phyloP scores from a whole-genome alignment of 2,329 filamentous ascomycete species.

The Hansfordia pulvinata region DNA sequence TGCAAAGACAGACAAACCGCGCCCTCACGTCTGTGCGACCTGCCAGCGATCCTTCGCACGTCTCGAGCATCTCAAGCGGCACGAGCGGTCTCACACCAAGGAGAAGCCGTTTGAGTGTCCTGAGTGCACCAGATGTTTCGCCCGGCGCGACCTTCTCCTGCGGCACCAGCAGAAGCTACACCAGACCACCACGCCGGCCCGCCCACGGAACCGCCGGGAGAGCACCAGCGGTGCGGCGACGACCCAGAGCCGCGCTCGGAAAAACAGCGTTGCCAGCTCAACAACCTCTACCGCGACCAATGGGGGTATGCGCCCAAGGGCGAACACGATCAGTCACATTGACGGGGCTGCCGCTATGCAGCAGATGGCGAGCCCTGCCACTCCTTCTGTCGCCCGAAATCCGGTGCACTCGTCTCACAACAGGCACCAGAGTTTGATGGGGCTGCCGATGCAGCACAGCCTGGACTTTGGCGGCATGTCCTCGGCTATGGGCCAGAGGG shows the following conservation, averaged over 20 bases:
- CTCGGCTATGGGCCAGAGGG: slow-evolving; percentile 50
- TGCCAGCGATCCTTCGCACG: slow-evolving; percentile 88
- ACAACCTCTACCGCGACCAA: slow-evolving; percentile 28
- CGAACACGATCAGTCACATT: slow-evolving; percentile 93
- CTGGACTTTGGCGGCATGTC: slow-evolving; percentile 65
- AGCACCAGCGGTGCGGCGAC: slow-evolving; percentile 64
- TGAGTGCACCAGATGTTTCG: slow-evolving; percentile 89
- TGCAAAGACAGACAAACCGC: slow-evolving; percentile 93
- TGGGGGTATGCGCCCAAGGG: slow-evolving; percentile 65
- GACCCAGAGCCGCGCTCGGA: slow-evolving; percentile 64
- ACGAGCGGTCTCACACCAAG: slow-evolving; percentile 59
- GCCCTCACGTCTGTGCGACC: slow-evolving; percentile 85
- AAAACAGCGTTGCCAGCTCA: slow-evolving; percentile 70
- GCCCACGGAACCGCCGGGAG: slow-evolving; percentile 79
- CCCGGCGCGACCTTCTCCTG: slow-evolving; percentile 77
- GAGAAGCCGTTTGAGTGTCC: slow-evolving; percentile 98
- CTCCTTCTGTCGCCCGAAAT: slow-evolving; percentile 33
- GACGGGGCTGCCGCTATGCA: slow-evolving; percentile 62
- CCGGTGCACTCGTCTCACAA: slow-evolving; percentile 40
- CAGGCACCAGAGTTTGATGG: slow-evolving; percentile 63
- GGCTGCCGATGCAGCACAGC: slow-evolving; percentile 43
- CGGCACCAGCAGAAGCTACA: slow-evolving; percentile 98
- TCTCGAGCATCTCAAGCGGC: slow-evolving; percentile 90
- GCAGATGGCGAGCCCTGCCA: slow-evolving; percentile 55
- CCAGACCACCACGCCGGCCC: slow-evolving; percentile 76